phyloP scores from a whole-genome alignment of 352 stramenopile genomes.

The Pythium dissimile region DNA sequence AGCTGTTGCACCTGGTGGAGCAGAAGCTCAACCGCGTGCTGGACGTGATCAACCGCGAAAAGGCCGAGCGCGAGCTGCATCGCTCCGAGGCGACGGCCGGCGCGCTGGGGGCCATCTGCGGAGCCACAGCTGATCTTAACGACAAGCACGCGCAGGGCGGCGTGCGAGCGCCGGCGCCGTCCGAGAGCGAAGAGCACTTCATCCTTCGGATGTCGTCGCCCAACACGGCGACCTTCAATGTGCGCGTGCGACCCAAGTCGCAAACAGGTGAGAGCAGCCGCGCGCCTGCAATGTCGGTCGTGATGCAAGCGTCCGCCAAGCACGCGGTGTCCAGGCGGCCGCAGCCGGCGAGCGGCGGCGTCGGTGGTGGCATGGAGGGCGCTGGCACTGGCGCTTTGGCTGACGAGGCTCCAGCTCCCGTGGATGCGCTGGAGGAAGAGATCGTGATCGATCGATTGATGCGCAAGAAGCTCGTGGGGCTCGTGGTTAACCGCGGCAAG shows the following conservation, averaged over 20 bases:
- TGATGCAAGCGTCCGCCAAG: constrained; percentile 23
- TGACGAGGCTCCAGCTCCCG: constrained; percentile 19
- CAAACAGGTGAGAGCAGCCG: constrained; percentile 24
- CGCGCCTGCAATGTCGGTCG: constrained; percentile 18
- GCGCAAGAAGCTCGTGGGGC: constrained; percentile 79
- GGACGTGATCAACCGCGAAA: constrained; percentile 82
- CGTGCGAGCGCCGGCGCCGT: constrained; percentile 51
- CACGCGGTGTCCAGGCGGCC: constrained; percentile 11
- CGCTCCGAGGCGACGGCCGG: constrained; percentile 48
- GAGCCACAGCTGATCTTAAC: constrained; percentile 15
- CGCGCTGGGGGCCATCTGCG: constrained; percentile 5
- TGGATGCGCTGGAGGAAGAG: constrained; percentile 35
- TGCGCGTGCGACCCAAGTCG: constrained; percentile 76
- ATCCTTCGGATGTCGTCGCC: constrained; percentile 78
- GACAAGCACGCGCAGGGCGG: constrained; percentile 36
- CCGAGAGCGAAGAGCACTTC: constrained; percentile 80
- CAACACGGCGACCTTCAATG: constrained; percentile 60
- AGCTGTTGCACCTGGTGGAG: constrained; percentile 76
- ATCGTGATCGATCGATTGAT: constrained; percentile 71
- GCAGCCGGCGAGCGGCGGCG: constrained; percentile 26
- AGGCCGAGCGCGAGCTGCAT: constrained; percentile 76
- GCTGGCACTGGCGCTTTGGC: constrained; percentile 26
- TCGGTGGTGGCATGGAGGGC: not conserved
- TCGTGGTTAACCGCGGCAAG: constrained; percentile 78
- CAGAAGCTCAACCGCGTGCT: constrained; percentile 81